Evolutionary conservation across 352 stramenopile species (phyloP).

Genomic region (Salisapilia sapeloensis): DNA sequence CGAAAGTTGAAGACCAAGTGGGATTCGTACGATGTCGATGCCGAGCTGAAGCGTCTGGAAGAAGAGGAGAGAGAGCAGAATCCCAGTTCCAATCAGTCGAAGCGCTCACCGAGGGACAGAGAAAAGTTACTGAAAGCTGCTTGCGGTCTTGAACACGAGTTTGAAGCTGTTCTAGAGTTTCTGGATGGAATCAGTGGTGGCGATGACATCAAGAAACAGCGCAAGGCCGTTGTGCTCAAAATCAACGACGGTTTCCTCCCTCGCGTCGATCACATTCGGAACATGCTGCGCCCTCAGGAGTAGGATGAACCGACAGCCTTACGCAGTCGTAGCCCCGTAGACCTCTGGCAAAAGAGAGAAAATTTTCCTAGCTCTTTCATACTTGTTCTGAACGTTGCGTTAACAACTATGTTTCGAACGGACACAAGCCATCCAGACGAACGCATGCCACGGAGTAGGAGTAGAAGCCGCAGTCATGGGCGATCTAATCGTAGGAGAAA

Average conservation of each 20-base stretch:
- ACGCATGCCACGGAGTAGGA: too few species aligned
- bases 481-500: too few species aligned
- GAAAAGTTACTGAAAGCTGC: constrained; percentile 24
- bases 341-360: too few species aligned
- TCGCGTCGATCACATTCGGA: constrained; percentile 43
- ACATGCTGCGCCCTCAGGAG: too few species aligned
- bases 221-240: constrained; percentile 46
- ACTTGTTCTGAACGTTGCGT: too few species aligned
- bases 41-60: constrained; percentile 52
- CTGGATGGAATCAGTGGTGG: constrained; percentile 52
- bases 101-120: too few species aligned
- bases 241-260: constrained; percentile 50
- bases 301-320: too few species aligned
- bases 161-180: constrained; percentile 61
- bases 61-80: constrained; percentile 14
- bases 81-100: constrained; percentile 6
- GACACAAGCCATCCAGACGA: too few species aligned
- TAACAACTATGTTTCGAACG: too few species aligned
- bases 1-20: constrained; percentile 82
- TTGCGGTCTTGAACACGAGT: constrained; percentile 50
- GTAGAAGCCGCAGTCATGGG: too few species aligned
- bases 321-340: too few species aligned
- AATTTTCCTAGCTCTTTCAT: too few species aligned
- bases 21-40: constrained; percentile 67
- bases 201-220: constrained; percentile 39